A percentile compares a stretch with the other conserved stretches of the same genome.
phyloP scores from a whole-genome alignment of 192 early-diverging fungal species.

The Umbelopsis sp. region DNA sequence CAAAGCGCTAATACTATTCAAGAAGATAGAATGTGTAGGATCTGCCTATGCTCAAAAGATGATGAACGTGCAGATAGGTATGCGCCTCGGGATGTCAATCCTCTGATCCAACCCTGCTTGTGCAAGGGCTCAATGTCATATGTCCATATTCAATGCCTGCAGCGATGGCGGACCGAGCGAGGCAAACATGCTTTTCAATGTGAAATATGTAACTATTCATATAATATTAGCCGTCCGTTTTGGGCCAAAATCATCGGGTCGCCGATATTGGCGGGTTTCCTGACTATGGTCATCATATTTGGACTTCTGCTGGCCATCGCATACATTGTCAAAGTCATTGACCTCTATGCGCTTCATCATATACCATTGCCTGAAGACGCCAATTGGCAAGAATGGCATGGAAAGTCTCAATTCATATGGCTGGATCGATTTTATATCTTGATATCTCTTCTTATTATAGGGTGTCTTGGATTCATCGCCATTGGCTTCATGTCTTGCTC shows the following conservation, averaged over 20 bases:
- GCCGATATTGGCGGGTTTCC: neutral
- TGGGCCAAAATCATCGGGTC: constrained; percentile 5
- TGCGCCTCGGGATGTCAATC: neutral
- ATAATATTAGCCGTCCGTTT: neutral
- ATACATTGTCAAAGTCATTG: constrained; percentile 7
- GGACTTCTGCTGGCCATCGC: neutral
- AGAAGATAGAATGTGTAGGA: neutral
- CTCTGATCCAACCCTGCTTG: constrained; percentile 11
- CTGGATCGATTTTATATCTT: constrained; percentile 9
- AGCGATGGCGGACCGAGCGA: neutral
- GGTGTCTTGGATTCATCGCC: neutral
- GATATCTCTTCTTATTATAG: neutral
- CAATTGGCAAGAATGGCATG: neutral
- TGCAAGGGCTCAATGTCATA: constrained; percentile 19
- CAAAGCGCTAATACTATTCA: no score
- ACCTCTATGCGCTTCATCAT: neutral
- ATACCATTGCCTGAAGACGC: neutral
- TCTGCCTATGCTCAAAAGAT: neutral
- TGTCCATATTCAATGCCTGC: constrained; percentile 11
- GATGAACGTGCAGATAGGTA: no score
- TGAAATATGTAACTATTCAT: neutral
- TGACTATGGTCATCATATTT: neutral
- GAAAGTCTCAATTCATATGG: neutral
- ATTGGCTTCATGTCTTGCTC: neutral
- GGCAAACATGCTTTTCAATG: neutral